Conservation (phyloP, 352 stramenopile species). For the Globisporangium nagaii region DNA sequence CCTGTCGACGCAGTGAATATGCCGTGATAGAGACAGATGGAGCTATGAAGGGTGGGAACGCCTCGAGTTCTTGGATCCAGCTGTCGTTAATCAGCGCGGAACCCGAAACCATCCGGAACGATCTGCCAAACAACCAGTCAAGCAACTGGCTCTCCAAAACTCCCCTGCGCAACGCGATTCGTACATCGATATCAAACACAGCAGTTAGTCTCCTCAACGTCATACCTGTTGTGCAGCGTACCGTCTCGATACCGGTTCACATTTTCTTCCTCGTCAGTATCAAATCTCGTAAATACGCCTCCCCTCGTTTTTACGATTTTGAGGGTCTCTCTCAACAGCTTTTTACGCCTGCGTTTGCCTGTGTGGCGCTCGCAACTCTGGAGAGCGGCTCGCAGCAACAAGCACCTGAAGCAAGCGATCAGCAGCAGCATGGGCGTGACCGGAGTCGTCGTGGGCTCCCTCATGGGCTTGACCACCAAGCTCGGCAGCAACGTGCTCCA, state of each 20-base stretch:
- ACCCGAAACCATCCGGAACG: neutral
- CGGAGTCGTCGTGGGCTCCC: slow-evolving; percentile 56
- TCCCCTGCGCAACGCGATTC: neutral
- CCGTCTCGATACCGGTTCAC: no score
- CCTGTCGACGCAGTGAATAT: no score
- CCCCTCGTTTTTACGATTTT: neutral
- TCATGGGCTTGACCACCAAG: slow-evolving; percentile 79
- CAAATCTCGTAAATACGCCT: no score
- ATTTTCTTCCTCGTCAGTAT: no score
- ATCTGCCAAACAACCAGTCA: neutral
- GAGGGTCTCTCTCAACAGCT: neutral
- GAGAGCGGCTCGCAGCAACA: neutral
- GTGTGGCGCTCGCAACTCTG: slow-evolving; percentile 2
- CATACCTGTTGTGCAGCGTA: no score
- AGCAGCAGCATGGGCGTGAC: slow-evolving; percentile 57
- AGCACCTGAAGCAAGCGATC: slow-evolving; percentile 5
- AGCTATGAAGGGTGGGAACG: neutral
- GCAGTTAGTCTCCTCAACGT: no score
- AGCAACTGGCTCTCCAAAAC: neutral
- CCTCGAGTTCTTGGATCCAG: neutral
- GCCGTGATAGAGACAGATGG: no score
- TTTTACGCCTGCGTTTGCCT: slow-evolving; percentile 3
- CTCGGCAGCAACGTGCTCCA: slow-evolving; percentile 76
- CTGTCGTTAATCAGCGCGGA: slow-evolving; percentile 2
- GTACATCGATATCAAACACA: neutral